phyloP scores from a whole-genome alignment of 768 basidiomycete species.

The Pseudohyphozyma bogoriensis region DNA sequence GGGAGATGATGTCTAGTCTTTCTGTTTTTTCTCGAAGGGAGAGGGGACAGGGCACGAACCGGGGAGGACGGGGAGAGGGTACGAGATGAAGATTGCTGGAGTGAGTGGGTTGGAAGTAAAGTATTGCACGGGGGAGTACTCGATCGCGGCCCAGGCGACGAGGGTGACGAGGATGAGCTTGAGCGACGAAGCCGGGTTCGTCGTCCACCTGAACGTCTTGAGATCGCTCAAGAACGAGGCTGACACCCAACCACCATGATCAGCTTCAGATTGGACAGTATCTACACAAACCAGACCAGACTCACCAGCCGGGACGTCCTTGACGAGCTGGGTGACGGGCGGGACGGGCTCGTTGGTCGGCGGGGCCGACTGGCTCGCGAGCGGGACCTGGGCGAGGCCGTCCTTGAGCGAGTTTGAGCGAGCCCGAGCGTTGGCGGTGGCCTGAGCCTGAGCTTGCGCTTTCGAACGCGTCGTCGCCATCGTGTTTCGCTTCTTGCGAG shows the following conservation, averaged over 20 bases:
- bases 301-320: background rate
- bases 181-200: slow-evolving; percentile 43
- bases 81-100: slow-evolving; percentile 59
- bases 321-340: background rate
- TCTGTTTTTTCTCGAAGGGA: too few relatives aligned
- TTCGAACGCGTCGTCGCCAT: background rate
- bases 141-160: slow-evolving; percentile 58
- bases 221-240: background rate
- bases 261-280: background rate
- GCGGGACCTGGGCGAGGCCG: background rate
- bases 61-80: slow-evolving; percentile 43
- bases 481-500: background rate
- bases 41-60: too few relatives aligned
- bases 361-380: background rate
- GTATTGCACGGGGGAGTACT: slow-evolving; percentile 29
- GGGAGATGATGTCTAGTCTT: too few relatives aligned
- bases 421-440: background rate
- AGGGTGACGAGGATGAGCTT: slow-evolving; percentile 56
- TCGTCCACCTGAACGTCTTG: slow-evolving; percentile 17
- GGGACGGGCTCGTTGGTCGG: background rate
- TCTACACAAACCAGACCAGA: background rate
- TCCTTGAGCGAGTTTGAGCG: background rate
- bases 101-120: slow-evolving; percentile 57
- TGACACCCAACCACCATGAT: background rate
- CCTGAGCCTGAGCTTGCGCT: background rate